phyloP scores from a whole-genome alignment of 1,284 basidiomycete genomes.

The Inonotus obliquus region DNA sequence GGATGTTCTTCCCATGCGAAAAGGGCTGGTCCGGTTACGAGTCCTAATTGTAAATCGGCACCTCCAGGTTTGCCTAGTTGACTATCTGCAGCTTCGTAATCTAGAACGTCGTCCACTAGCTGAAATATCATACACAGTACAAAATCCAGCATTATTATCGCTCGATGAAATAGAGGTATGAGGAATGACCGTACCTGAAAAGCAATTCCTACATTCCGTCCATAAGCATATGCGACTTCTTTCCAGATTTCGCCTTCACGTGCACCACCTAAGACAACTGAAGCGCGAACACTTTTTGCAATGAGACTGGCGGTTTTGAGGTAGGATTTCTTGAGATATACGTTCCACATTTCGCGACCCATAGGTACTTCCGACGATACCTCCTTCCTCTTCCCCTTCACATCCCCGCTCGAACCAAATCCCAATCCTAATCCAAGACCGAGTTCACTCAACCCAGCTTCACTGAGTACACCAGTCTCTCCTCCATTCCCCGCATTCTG shows the following conservation, averaged over 20 bases:
- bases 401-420: background rate
- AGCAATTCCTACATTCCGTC: slow-evolving; percentile 86
- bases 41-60: slow-evolving; percentile 81
- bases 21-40: slow-evolving; percentile 91
- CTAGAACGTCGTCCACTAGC: slow-evolving; percentile 92
- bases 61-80: slow-evolving; percentile 84
- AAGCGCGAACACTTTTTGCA: slow-evolving; percentile 88
- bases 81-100: slow-evolving; percentile 69
- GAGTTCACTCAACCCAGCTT: slow-evolving; percentile 9
- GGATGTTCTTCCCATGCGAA: slow-evolving; percentile 92
- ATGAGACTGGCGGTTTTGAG: slow-evolving; percentile 95
- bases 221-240: slow-evolving; percentile 92
- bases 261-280: slow-evolving; percentile 88
- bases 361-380: slow-evolving; percentile 1
- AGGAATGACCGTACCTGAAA: slow-evolving; percentile 69
- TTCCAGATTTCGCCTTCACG: slow-evolving; percentile 80
- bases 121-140: slow-evolving; percentile 29
- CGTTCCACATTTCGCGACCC: slow-evolving; percentile 63
- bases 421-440: slow-evolving; percentile 13
- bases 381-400: background rate
- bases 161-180: background rate
- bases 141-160: background rate
- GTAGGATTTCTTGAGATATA: slow-evolving; percentile 93
- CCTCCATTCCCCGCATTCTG: slow-evolving; percentile 37
- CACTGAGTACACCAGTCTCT: slow-evolving; percentile 10